Evolutionary conservation across 2,329 filamentous ascomycete species (phyloP).

Genomic region (Dryadomyces quercivorus): DNA sequence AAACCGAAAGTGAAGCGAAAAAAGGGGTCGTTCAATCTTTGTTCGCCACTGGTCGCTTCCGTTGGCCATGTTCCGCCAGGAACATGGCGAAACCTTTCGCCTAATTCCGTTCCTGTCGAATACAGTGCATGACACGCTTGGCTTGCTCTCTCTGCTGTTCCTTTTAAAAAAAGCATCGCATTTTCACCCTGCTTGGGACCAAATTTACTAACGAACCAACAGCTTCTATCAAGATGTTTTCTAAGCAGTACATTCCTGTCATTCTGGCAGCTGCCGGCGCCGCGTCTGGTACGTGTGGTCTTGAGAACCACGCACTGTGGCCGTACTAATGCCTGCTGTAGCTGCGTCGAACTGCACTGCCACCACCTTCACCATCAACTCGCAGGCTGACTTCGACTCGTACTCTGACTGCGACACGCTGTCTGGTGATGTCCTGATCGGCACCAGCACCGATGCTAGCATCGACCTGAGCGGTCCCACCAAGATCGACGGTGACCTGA

Average conservation of each 20-base stretch:
- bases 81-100: not conserved
- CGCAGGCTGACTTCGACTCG: conserved; percentile 46
- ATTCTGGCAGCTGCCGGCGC: conserved; percentile 26
- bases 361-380: conserved; percentile 44
- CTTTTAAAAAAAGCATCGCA: not conserved
- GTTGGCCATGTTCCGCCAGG: not conserved
- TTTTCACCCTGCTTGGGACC: not conserved
- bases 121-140: not conserved
- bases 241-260: conserved; percentile 28
- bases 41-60: not conserved
- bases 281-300: conserved; percentile 22
- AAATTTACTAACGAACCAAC: not conserved
- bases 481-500: conserved; percentile 44
- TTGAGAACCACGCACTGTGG: not conserved
- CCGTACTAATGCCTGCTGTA: not conserved
- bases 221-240: conserved; percentile 25
- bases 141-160: not conserved
- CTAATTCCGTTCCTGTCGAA: not conserved
- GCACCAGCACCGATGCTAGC: conserved; percentile 37
- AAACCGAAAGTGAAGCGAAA: too few species aligned
- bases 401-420: conserved; percentile 56
- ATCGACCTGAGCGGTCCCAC: conserved; percentile 51
- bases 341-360: conserved; percentile 15
- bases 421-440: conserved; percentile 56
- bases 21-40: not conserved